Percentiles rank a stretch among this genome's conserved stretches.
These are phyloP conservation scores for Metschnikowia vanudenii DNA, from an alignment of 805 yeast genomes.

Conservation along the genomic window DNA sequence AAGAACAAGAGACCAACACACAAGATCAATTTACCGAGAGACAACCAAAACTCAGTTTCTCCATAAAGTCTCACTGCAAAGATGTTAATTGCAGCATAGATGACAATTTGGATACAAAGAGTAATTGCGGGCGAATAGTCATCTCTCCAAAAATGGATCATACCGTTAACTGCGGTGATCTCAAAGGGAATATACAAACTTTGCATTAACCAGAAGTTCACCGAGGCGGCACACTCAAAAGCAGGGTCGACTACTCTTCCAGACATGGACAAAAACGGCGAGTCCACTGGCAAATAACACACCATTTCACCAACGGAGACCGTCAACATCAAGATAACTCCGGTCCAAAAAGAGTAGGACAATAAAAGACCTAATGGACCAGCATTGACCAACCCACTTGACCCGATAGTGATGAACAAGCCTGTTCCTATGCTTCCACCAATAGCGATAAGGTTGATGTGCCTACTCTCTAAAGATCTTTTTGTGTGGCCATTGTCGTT, in stretches of 20 bases:
- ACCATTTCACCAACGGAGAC: constrained; percentile 41
- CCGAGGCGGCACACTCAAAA: constrained; percentile 33
- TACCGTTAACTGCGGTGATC: constrained; percentile 44
- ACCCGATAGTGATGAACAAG: constrained; percentile 36
- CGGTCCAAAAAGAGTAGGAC: constrained; percentile 33
- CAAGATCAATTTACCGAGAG: constrained; percentile 57
- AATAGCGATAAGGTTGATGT: constrained; percentile 39
- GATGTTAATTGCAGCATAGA: constrained; percentile 49
- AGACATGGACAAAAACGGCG: constrained; percentile 38
- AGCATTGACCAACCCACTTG: constrained; percentile 29
- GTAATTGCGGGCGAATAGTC: constrained; percentile 50
- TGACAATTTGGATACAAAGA: constrained; percentile 40
- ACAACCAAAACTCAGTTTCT: constrained; percentile 77
- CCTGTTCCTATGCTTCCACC: constrained; percentile 44
- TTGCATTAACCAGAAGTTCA: constrained; percentile 43
- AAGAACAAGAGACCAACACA: constrained; percentile 75
- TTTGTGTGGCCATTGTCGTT: constrained; percentile 13
- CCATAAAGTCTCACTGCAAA: constrained; percentile 78
- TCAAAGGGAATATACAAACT: constrained; percentile 33
- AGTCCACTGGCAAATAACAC: constrained; percentile 34
- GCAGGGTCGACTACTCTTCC: constrained; percentile 40
- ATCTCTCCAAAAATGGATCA: constrained; percentile 52
- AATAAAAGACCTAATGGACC: constrained; percentile 36
- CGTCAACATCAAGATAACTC: constrained; percentile 30
- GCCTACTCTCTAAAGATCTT: constrained; percentile 26